Base-by-base conservation (phyloP, 306 rosid genomes). In the Vicia sativa region DNA sequence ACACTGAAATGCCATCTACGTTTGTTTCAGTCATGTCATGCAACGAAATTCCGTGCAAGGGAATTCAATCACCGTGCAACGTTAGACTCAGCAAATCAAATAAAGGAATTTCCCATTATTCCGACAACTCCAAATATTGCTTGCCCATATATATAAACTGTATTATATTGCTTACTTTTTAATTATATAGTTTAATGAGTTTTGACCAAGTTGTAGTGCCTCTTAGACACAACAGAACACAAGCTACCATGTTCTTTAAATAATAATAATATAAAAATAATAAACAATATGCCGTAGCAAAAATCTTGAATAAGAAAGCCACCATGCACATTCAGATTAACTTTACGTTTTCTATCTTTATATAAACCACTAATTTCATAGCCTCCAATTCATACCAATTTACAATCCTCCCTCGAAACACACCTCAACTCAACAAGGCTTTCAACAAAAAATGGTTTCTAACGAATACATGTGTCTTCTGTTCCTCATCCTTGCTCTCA, bases 381-480 rank as follows among this genome's bases (percentile, higher is more conserved):
- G 1, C 6, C 15, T 54, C 46, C 19, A 16, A 43, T n/a, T 52
- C 75, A 78, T 43, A 43, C 50, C 56, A 64, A 45, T 11, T 61
- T 23, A 31, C 44, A 11, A 7, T 31, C 54, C 41, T 45, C 25
- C n/a, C 26, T 26, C 42, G 23, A 58, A 48, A 34, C 9, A 57
- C 16, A 65, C 61, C 52, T n/a, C 58, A 58, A 7, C 54, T 14
- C 26, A 62, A 0, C 11, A 60, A 35, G 9, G 37, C 26, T 42
- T 35, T 25, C 39, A 3, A 23, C 3, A 31, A 16, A 6, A 46
- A 37, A 79, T 79, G 83, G 74, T 64, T 63, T 74, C 65, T 38
- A 69, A 8, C 1, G 38, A 13, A 13, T n/a, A 0, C 11, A 16
- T 79, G 16, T 18, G 55, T 4, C 23, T 29, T 28, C 10, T 74